Evolutionary conservation across 768 basidiomycete genomes (phyloP), one percentile per base, ranked within the genome.

Genomic region (Trametes meyenii): DNA sequence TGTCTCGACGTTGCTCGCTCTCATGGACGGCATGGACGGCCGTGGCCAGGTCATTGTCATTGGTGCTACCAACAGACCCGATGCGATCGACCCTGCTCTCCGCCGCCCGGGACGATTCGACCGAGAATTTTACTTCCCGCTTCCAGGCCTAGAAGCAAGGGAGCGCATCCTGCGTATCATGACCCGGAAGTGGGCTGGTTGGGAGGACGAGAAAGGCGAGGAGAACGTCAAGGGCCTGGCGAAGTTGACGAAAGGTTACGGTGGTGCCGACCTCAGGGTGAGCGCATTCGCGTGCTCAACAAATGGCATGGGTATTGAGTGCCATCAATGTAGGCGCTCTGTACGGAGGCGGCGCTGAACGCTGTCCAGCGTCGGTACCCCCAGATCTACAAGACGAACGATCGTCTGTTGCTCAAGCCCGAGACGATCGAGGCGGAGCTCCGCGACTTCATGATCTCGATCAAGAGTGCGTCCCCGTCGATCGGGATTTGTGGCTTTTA

Each of bases 11-110:
- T 81, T 98, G 10, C 81, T 99, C 2, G 96, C 97, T 2, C 81
- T 98, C 45, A 98, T 98, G 97, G 97, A 98, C 73, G 97, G 96
- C 45, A 98, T 98, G 96, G 97, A 99, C 64, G 96, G 96, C 1
- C 85, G 97, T 54, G 96, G 95, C 1, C 95, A 98, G 74, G 96
- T 99, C 17, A 85, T 98, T 26, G 94, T 99, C 33, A 98, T 98
- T 67, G 97, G 97, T 29, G 97, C 97, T 1, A 99, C 97, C 3
- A 99, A 99, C 72, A 75, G 97, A 62, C 96, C 96, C 0, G 97
- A 99, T 73, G 92, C 95, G n/a, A 88, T 99, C 58, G 97, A 99
- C 74, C 94, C 97, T 19, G 97, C 97, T 1, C 75, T 99, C 51
- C 81, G 97, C 33, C 81, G 97, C 24, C 97, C 96, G 0, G 97